Evolutionary conservation across 2,329 filamentous ascomycete species (phyloP).

Genomic region (Exophiala bonariae): DNA sequence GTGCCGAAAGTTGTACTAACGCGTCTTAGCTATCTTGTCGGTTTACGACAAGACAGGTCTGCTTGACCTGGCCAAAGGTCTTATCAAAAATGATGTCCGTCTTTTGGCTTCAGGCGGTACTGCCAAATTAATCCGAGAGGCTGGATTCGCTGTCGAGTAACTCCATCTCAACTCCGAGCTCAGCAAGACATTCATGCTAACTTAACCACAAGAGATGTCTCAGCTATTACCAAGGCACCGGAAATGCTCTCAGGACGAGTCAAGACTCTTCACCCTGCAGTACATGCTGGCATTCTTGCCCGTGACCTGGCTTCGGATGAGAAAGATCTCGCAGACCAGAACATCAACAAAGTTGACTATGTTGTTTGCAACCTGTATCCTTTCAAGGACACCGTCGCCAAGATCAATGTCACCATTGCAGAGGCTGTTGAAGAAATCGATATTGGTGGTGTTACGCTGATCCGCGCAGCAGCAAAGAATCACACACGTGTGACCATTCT

Average conservation of each 20-base stretch:
- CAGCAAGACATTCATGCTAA: neutral
- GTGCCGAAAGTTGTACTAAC: too few relatives aligned
- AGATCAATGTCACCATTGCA: constrained; percentile 93
- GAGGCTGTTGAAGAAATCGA: constrained; percentile 99
- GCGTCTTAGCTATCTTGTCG: constrained; percentile 75
- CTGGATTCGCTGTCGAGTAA: constrained; percentile 91
- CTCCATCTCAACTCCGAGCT: neutral
- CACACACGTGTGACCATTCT: constrained; percentile 93
- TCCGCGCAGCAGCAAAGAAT: constrained; percentile 97
- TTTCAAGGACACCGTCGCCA: constrained; percentile 97
- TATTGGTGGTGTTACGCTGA: constrained; percentile 94
- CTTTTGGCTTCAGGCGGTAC: constrained; percentile 94
- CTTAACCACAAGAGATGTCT: constrained; percentile 72
- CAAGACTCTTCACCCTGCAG: constrained; percentile 96
- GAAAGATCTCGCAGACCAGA: constrained; percentile 92
- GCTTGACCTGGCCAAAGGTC: constrained; percentile 86
- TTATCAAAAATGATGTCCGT: constrained; percentile 84
- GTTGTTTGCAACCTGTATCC: constrained; percentile 99
- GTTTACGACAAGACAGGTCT: constrained; percentile 99
- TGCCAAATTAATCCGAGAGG: constrained; percentile 93
- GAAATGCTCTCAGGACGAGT: constrained; percentile 92
- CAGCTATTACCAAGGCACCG: constrained; percentile 91
- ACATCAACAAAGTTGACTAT: constrained; percentile 92
- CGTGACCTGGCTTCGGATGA: constrained; percentile 93
- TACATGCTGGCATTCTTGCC: constrained; percentile 81